Evolutionary conservation across 305 asterid genomes (phyloP), one percentile per base, ranked within the genome.

Genomic region (Fraxinus dipetala): DNA sequence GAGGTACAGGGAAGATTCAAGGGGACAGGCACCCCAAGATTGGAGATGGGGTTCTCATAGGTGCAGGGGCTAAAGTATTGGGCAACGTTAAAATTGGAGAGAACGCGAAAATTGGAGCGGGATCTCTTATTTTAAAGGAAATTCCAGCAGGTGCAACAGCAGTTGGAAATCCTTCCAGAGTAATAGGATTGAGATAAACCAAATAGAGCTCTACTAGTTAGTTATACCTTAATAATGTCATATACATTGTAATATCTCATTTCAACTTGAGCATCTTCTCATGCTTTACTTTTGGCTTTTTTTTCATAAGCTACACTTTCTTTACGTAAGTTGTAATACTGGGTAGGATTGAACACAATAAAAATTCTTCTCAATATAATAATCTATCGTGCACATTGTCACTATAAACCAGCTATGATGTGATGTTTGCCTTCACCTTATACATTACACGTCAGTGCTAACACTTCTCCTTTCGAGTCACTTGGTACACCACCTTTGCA

Each of bases 21-120:
- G 90, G 91, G 11, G 90, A 88, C 31, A 75, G 93, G 78, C 93
- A 90, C 59, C 93, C 91, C 0, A 88, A 88, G 90, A 87, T 90
- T 76, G 89, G 93, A 43, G 88, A 88, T 43, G 91, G 89, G 7
- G 91, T 90, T 59, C 2, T 87, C 84, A 88, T 88, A 3, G 93
- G 93, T 11, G 89, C 93, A 2, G 90, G 93, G 79, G 84, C 89
- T 28, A 84, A 86, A 54, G 28, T 90, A 22, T 67, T 90, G 75
- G 93, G 93, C 24, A 87, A 87, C 80, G 36, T 90, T 75, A 81
- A 54, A 73, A 77, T 88, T 8, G 90, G 91, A 0, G 85, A 83
- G 3, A 34, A 77, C 4, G 91, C 90, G 4, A 88, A 81, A 75
- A 85, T 90, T 22, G 93, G 93, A 0, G 93, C 93, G 0, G 93